Evolutionary conservation across 805 yeast species (phyloP).

Genomic region (fission yeast (Schizosaccharomyces pombe)): DNA sequence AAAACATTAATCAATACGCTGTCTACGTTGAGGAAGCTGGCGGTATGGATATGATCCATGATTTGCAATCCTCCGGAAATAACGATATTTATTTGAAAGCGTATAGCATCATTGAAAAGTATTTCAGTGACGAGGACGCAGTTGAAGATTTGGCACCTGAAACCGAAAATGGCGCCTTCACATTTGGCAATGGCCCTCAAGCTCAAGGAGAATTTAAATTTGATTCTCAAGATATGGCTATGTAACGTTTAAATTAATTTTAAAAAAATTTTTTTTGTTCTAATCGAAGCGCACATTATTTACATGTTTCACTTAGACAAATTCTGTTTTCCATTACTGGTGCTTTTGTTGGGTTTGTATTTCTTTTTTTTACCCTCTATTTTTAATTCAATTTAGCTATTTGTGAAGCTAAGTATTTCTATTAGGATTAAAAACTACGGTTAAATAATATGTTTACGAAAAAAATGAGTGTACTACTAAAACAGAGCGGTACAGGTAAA

Average conservation of each 20-base stretch:
- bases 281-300: too few species aligned
- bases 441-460: too few species aligned
- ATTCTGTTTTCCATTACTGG: too few species aligned
- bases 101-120: conserved; percentile 67
- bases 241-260: background rate
- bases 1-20: conserved; percentile 62
- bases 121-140: conserved; percentile 62
- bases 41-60: conserved; percentile 88
- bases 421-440: too few species aligned
- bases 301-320: too few species aligned
- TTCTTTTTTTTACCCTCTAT: too few species aligned
- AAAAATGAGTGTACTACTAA: too few species aligned
- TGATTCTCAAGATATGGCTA: conserved; percentile 3
- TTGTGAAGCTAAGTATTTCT: too few species aligned
- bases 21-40: conserved; percentile 91
- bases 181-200: conserved; percentile 38
- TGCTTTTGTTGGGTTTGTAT: too few species aligned
- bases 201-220: background rate
- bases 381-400: too few species aligned
- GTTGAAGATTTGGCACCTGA: conserved; percentile 57
- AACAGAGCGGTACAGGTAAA: too few species aligned
- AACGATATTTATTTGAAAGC: conserved; percentile 85
- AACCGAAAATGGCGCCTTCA: conserved; percentile 61
- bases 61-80: conserved; percentile 76
- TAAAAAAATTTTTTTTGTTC: too few species aligned